Conservation (phyloP, 2,329 filamentous ascomycete species). For the Xylaria sp. region DNA sequence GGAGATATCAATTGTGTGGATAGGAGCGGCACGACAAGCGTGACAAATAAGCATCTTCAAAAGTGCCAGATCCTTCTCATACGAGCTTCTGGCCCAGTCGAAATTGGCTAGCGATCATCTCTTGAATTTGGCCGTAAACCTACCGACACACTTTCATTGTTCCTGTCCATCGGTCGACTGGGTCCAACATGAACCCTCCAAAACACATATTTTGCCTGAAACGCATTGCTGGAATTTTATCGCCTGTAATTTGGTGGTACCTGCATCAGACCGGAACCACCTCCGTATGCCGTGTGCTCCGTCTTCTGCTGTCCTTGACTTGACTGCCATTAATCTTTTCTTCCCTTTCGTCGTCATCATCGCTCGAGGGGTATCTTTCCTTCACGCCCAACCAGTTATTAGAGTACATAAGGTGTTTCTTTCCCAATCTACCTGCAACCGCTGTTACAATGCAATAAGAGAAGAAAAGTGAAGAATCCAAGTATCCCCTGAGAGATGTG, state of each 20-base stretch:
- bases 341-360: constrained; percentile 35
- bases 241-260: constrained; percentile 37
- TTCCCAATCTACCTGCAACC: constrained; percentile 42
- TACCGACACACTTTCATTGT: constrained; percentile 17
- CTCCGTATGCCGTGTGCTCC: constrained; percentile 28
- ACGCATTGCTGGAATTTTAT: constrained; percentile 33
- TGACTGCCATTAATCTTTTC: constrained; percentile 31
- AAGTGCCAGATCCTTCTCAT: constrained; percentile 32
- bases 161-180: constrained; percentile 20
- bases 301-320: constrained; percentile 23
- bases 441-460: constrained; percentile 39
- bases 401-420: constrained; percentile 35
- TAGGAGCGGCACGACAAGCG: constrained; percentile 27
- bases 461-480: constrained; percentile 25
- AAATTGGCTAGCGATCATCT: constrained; percentile 28
- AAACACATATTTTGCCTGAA: constrained; percentile 39
- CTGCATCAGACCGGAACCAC: constrained; percentile 33
- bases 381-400: constrained; percentile 36
- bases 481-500: constrained; percentile 30
- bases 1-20: constrained; percentile 22
- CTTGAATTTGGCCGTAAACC: constrained; percentile 25
- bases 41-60: constrained; percentile 34
- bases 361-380: constrained; percentile 45
- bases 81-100: constrained; percentile 27
- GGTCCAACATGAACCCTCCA: constrained; percentile 25